These are phyloP conservation scores for Geranium rotundifolium DNA, from an alignment of 345 rosid genomes.

Conservation along the genomic window DNA sequence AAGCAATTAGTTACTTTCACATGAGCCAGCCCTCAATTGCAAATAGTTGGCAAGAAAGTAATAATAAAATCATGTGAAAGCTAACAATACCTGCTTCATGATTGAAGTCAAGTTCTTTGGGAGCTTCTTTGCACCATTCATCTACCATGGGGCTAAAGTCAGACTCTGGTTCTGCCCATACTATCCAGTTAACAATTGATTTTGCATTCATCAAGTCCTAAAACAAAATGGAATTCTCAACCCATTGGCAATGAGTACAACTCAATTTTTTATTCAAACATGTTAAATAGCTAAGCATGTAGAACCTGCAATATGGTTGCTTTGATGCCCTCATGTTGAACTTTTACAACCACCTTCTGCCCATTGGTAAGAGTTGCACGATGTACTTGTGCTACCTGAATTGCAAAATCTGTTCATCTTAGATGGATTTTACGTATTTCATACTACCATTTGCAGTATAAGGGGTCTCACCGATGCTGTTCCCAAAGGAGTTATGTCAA, in stretches of 20 bases:
- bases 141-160: slow-evolving; percentile 89
- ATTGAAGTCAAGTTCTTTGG: slow-evolving; percentile 89
- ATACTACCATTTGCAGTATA: slow-evolving; percentile 1
- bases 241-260: slow-evolving; percentile 7
- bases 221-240: slow-evolving; percentile 6
- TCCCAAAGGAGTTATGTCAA: slow-evolving; percentile 64
- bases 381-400: slow-evolving; percentile 95
- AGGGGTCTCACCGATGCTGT: slow-evolving; percentile 73
- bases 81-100: slow-evolving; percentile 67
- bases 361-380: slow-evolving; percentile 67
- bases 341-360: slow-evolving; percentile 86
- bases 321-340: slow-evolving; percentile 79
- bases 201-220: slow-evolving; percentile 92
- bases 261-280: slow-evolving; percentile 11
- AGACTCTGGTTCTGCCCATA: slow-evolving; percentile 95
- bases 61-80: background rate
- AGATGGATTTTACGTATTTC: too few relatives aligned
- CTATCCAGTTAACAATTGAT: slow-evolving; percentile 86
- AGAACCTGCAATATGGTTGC: slow-evolving; percentile 71
- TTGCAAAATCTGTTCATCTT: too few relatives aligned
- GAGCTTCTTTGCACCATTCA: slow-evolving; percentile 99
- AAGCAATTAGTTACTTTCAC: too few relatives aligned
- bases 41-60: too few relatives aligned
- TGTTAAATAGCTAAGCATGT: slow-evolving; percentile 11
- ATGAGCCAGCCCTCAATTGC: too few relatives aligned